A percentile compares a stretch with the other conserved stretches of the same genome.
Conservation (phyloP, 768 basidiomycete genomes). For the Nidularia sp. region DNA sequence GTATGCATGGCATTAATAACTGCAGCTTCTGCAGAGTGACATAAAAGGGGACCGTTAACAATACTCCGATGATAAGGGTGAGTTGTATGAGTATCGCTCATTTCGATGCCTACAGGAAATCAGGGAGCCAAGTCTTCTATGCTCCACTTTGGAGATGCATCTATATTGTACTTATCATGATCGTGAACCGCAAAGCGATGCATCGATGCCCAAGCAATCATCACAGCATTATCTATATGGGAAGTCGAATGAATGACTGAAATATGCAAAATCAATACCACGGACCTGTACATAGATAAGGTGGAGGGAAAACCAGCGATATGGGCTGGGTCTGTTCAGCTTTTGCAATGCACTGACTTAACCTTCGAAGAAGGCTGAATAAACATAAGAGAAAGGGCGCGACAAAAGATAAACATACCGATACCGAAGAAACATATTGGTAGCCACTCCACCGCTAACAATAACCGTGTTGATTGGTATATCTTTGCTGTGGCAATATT, state of each 20-base stretch:
- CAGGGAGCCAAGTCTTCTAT: no score
- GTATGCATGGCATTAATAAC: no score
- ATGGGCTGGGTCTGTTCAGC: conserved; percentile 22
- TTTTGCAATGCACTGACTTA: no score
- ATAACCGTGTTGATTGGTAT: conserved; percentile 58
- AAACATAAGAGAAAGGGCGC: no score
- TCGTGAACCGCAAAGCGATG: conserved; percentile 65
- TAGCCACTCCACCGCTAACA: conserved; percentile 91
- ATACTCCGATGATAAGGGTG: no score
- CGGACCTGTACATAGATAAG: conserved; percentile 76
- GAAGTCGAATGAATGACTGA: neutral
- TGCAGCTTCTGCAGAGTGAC: no score
- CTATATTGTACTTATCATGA: conserved; percentile 57
- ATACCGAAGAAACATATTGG: conserved; percentile 66
- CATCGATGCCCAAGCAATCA: conserved; percentile 95
- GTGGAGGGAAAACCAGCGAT: conserved; percentile 69
- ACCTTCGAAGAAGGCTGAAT: conserved; percentile 27
- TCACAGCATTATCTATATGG: conserved; percentile 84
- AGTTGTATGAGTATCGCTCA: no score
- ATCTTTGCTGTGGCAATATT: conserved; percentile 36
- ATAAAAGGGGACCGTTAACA: no score
- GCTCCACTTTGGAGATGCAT: conserved; percentile 71
- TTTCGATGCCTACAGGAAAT: no score
- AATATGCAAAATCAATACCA: neutral
- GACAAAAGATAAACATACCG: conserved; percentile 46